Conservation (phyloP, 345 rosid genomes). For the Murraya paniculata region DNA sequence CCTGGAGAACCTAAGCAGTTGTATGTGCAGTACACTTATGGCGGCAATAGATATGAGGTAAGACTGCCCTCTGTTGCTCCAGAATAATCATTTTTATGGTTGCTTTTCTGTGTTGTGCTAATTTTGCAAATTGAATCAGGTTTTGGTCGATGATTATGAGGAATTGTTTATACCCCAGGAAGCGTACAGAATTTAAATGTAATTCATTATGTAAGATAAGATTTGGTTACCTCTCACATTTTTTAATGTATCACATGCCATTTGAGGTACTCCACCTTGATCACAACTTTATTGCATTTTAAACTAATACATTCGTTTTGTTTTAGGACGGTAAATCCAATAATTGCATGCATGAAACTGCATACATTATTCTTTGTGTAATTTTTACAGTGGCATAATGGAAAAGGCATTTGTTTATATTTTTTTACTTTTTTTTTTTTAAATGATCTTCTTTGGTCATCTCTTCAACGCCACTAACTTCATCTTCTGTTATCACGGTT, state of each 20-base stretch:
- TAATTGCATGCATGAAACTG: not conserved
- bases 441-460: no score
- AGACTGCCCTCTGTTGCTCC: not conserved
- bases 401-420: not conserved
- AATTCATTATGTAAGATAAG: not conserved
- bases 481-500: not conserved
- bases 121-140: conserved; percentile 34
- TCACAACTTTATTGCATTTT: not conserved
- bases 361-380: not conserved
- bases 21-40: conserved; percentile 60
- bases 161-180: conserved; percentile 69
- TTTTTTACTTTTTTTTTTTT: not conserved
- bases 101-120: not conserved
- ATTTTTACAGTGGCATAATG: not conserved
- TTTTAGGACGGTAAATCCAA: not conserved
- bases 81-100: not conserved
- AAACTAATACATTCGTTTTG: not conserved
- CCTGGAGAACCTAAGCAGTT: conserved; percentile 81
- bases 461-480: not conserved
- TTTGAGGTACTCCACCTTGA: conserved; percentile 19
- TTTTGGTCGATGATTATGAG: conserved; percentile 60
- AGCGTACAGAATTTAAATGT: conserved; percentile 41
- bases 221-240: conserved; percentile 32
- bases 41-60: conserved; percentile 54
- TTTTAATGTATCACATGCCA: conserved; percentile 23